Conservation (phyloP, 108 stramenopile species). For the Aurantiochytrium sp. region DNA sequence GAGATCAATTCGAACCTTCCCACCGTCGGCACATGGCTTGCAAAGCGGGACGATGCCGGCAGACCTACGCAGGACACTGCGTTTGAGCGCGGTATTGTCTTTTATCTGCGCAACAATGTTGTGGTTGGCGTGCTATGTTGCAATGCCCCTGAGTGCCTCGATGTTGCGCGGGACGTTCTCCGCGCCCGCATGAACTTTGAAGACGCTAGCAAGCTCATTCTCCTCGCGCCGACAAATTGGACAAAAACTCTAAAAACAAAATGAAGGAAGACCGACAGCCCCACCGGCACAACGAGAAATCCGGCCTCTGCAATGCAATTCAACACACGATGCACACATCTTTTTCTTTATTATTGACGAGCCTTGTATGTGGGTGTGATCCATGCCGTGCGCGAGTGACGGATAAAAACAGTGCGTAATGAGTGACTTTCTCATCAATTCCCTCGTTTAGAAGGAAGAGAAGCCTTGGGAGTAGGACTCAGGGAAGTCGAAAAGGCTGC, state of each 20-base stretch:
- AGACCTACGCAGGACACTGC: background rate
- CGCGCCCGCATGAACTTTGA: background rate
- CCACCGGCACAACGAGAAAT: too few relatives aligned
- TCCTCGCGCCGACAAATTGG: background rate
- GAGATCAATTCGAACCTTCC: background rate
- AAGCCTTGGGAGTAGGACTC: too few relatives aligned
- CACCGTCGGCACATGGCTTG: background rate
- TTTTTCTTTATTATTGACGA: too few relatives aligned
- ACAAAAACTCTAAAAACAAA: background rate
- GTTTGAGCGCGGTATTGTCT: background rate
- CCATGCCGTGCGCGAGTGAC: too few relatives aligned
- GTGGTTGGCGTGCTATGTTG: background rate
- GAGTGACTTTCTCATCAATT: too few relatives aligned
- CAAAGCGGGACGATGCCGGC: background rate
- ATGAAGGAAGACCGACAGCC: background rate
- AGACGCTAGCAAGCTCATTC: background rate
- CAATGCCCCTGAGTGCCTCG: background rate
- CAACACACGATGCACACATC: too few relatives aligned
- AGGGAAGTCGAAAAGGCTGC: too few relatives aligned
- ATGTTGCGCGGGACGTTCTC: background rate
- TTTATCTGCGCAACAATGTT: background rate
- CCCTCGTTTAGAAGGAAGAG: too few relatives aligned
- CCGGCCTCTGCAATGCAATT: too few relatives aligned
- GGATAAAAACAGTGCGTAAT: too few relatives aligned
- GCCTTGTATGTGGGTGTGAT: too few relatives aligned